These are phyloP conservation scores for Colletotrichum karsti DNA, from an alignment of 2,329 filamentous ascomycete species.

Conservation along the genomic window DNA sequence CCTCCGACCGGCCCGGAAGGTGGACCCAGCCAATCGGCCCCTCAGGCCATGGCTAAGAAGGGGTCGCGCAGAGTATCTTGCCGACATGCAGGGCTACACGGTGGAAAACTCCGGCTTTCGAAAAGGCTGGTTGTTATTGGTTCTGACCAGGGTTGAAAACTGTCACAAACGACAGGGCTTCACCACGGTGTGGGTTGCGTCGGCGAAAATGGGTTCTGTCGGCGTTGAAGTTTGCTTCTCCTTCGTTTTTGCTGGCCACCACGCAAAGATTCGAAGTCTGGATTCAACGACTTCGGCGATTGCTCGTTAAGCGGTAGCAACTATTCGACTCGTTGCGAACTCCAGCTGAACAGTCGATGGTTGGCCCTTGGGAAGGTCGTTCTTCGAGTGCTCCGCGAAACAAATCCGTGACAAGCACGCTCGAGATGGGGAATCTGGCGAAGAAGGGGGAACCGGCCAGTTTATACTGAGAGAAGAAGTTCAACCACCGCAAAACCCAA, in stretches of 20 bases:
- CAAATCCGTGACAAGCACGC: background rate
- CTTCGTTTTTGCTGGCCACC: background rate
- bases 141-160: background rate
- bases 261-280: background rate
- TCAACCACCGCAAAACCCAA: background rate
- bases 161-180: slow-evolving; percentile 19
- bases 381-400: background rate
- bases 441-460: background rate
- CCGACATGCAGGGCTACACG: slow-evolving; percentile 38
- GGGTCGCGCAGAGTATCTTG: slow-evolving; percentile 36
- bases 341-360: background rate
- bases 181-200: slow-evolving; percentile 14
- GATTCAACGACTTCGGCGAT: background rate
- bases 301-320: too few species aligned
- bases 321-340: background rate
- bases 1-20: slow-evolving; percentile 24
- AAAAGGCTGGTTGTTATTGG: slow-evolving; percentile 15
- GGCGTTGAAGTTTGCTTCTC: slow-evolving; percentile 15
- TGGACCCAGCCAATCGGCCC: slow-evolving; percentile 15
- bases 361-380: background rate
- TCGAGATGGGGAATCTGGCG: background rate
- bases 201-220: slow-evolving; percentile 24
- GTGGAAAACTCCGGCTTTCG: background rate
- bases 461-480: slow-evolving; percentile 13
- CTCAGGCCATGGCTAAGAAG: slow-evolving; percentile 32